These are phyloP conservation scores for Symbiodinium pilosum DNA, from an alignment of 73 alveolate species.

Conservation along the genomic window DNA sequence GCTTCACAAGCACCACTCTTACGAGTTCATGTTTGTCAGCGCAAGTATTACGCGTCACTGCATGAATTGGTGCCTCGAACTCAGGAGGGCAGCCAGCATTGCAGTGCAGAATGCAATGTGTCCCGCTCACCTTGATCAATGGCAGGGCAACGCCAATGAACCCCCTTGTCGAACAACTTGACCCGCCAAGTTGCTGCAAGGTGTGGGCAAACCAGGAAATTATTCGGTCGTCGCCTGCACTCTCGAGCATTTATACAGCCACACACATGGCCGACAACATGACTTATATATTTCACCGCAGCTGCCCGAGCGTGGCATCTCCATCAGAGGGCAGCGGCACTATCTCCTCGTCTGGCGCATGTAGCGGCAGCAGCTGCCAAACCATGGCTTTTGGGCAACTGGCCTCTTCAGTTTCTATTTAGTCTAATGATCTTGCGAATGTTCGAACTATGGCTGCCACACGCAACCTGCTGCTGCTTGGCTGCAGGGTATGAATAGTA, in stretches of 20 bases:
- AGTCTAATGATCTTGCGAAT: neutral
- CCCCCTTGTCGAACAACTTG: neutral
- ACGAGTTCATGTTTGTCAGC: neutral
- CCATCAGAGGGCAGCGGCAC: slow-evolving; percentile 86
- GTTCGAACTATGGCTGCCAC: neutral
- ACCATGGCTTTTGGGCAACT: slow-evolving; percentile 29
- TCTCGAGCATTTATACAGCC: neutral
- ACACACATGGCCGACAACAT: neutral
- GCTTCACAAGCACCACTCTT: neutral
- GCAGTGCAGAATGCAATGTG: slow-evolving; percentile 82
- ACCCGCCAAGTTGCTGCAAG: slow-evolving; percentile 51
- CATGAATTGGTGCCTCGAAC: slow-evolving; percentile 4
- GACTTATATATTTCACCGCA: neutral
- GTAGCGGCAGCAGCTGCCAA: slow-evolving; percentile 54
- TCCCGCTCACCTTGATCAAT: slow-evolving; percentile 55
- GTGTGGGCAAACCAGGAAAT: slow-evolving; percentile 69
- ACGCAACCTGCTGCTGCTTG: neutral
- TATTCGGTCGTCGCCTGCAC: slow-evolving; percentile 81
- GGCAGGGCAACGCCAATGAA: neutral
- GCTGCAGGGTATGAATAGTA: neutral
- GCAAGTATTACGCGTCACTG: neutral
- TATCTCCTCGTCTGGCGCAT: slow-evolving; percentile 37
- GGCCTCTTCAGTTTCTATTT: neutral
- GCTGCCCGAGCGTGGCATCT: slow-evolving; percentile 81
- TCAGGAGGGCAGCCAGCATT: slow-evolving; percentile 56